Conservation (phyloP, 2,329 filamentous ascomycete genomes). For the Delphinella strobiligena region DNA sequence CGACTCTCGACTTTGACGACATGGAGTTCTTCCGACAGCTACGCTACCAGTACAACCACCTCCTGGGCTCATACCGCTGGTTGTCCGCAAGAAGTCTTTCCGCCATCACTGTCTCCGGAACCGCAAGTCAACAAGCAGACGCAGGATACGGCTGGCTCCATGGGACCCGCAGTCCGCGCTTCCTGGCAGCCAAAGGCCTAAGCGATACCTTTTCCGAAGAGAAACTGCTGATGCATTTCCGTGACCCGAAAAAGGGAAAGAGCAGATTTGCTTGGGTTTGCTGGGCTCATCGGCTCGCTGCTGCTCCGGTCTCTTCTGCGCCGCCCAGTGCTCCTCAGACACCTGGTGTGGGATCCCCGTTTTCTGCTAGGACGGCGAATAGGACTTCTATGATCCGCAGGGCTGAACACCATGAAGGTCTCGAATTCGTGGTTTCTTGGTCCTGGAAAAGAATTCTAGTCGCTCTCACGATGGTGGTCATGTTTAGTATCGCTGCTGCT, state of each 20-base stretch:
- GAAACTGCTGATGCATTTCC: slow-evolving; percentile 24
- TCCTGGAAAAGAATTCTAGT: slow-evolving; percentile 17
- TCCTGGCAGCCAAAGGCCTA: slow-evolving; percentile 18
- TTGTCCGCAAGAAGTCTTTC: slow-evolving; percentile 21
- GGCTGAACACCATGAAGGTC: slow-evolving; percentile 18
- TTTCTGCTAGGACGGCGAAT: neutral
- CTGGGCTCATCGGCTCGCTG: slow-evolving; percentile 27
- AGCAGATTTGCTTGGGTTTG: slow-evolving; percentile 31
- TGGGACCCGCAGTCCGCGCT: slow-evolving; percentile 16
- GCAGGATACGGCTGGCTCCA: slow-evolving; percentile 18
- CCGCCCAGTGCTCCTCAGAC: neutral
- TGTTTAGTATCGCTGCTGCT: slow-evolving; percentile 17
- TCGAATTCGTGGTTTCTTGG: slow-evolving; percentile 26
- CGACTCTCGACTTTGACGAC: slow-evolving; percentile 21
- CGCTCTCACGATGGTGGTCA: slow-evolving; percentile 17
- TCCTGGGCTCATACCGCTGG: slow-evolving; percentile 16
- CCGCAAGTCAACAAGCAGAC: slow-evolving; percentile 15
- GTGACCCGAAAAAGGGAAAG: slow-evolving; percentile 20
- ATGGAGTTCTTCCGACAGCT: slow-evolving; percentile 20
- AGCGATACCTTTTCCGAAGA: slow-evolving; percentile 27
- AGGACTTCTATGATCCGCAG: slow-evolving; percentile 5
- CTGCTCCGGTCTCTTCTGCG: slow-evolving; percentile 8
- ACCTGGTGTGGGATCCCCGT: neutral
- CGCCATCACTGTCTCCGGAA: slow-evolving; percentile 17
- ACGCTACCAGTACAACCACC: slow-evolving; percentile 14